A percentile compares a stretch with the other conserved stretches of the same genome.
Evolutionary conservation across 1,284 basidiomycete genomes (phyloP).

Genomic region (Ceratorhiza oryzae-sativae): DNA sequence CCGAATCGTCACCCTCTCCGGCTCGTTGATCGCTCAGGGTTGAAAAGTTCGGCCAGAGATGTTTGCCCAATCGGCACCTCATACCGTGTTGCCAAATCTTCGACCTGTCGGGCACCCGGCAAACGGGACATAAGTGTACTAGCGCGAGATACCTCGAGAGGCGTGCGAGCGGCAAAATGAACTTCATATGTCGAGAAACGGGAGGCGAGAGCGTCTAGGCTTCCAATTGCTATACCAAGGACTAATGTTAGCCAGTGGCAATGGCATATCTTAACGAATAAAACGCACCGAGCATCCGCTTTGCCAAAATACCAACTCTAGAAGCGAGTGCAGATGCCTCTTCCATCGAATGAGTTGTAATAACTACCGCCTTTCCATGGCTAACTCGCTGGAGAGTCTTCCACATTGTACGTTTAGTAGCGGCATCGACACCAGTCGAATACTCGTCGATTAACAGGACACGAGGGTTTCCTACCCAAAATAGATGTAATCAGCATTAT

Average conservation of each 20-base stretch:
- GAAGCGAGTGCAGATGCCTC: constrained; percentile 79
- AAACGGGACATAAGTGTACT: constrained; percentile 68
- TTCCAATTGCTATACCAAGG: constrained; percentile 70
- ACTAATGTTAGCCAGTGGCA: no score
- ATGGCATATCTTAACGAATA: no score
- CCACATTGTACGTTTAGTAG: constrained; percentile 86
- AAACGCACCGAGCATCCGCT: constrained; percentile 66
- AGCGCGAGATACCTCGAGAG: constrained; percentile 63
- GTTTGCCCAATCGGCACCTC: constrained; percentile 66
- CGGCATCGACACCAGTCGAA: constrained; percentile 82
- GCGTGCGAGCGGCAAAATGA: constrained; percentile 71
- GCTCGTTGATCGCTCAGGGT: constrained; percentile 19
- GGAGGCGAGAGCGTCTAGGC: constrained; percentile 66
- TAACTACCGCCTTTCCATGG: constrained; percentile 62
- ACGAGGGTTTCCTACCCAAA: constrained; percentile 66
- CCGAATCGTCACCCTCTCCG: constrained; percentile 24
- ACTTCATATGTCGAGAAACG: constrained; percentile 79
- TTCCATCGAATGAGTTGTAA: constrained; percentile 76
- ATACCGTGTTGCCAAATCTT: constrained; percentile 79
- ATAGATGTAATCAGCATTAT: not conserved
- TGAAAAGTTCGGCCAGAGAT: constrained; percentile 41
- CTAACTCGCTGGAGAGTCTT: constrained; percentile 70
- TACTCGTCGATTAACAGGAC: constrained; percentile 85
- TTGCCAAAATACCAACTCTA: constrained; percentile 75
- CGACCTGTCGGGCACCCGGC: constrained; percentile 67